Evolutionary conservation across 2,329 filamentous ascomycete genomes (phyloP).

Genomic region (Ascochyta rabiei): DNA sequence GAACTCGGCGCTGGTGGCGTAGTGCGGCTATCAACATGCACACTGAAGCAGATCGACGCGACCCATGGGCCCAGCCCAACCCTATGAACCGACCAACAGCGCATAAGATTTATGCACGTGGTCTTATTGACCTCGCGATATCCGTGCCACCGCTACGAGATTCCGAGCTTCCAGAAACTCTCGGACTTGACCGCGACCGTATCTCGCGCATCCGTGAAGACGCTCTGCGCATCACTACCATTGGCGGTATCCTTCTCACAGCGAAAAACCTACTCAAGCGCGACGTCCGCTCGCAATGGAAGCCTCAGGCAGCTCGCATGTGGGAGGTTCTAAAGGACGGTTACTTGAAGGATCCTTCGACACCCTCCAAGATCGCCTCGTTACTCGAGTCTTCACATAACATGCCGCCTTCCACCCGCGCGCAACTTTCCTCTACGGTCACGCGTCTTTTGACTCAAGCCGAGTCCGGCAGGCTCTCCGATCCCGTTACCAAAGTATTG

Average conservation of each 20-base stretch:
- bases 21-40: constrained; percentile 68
- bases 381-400: constrained; percentile 57
- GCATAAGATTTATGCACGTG: constrained; percentile 76
- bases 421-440: constrained; percentile 52
- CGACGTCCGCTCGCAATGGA: constrained; percentile 79
- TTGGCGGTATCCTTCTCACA: constrained; percentile 76
- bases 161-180: constrained; percentile 72
- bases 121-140: constrained; percentile 77
- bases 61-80: constrained; percentile 67
- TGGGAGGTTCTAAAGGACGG: constrained; percentile 69
- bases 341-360: constrained; percentile 60
- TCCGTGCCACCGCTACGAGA: constrained; percentile 62
- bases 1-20: constrained; percentile 71
- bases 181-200: constrained; percentile 70
- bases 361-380: constrained; percentile 53
- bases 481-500: constrained; percentile 70
- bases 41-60: constrained; percentile 69
- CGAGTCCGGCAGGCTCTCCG: constrained; percentile 56
- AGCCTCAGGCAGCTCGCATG: constrained; percentile 73
- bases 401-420: constrained; percentile 55
- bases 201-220: constrained; percentile 63
- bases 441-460: constrained; percentile 61
- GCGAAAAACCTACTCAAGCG: constrained; percentile 84
- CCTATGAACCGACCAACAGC: constrained; percentile 65
- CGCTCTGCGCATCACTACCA: constrained; percentile 70